Percentiles rank a stretch among this genome's conserved stretches.
Evolutionary conservation across 2,329 filamentous ascomycete species (phyloP).

Genomic region (Xylariaceae sp.): DNA sequence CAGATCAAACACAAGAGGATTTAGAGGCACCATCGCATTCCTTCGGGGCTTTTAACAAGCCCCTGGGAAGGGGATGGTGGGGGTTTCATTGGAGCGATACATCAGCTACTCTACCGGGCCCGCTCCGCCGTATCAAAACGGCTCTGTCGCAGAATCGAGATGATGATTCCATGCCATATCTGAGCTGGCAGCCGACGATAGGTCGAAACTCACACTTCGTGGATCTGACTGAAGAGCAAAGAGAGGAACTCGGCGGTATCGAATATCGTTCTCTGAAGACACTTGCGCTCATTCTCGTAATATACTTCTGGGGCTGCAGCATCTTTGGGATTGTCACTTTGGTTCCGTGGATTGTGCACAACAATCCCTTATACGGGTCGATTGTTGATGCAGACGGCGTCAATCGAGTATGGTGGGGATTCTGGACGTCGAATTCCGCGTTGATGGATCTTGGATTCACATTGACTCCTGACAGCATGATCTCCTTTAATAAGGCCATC

Average conservation of each 20-base stretch:
- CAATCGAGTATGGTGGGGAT: slow-evolving; percentile 79
- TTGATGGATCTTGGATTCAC: slow-evolving; percentile 97
- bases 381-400: slow-evolving; percentile 61
- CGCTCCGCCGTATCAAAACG: slow-evolving; percentile 53
- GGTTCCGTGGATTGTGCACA: slow-evolving; percentile 72
- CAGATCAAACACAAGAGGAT: slow-evolving; percentile 40
- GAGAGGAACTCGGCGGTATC: slow-evolving; percentile 92
- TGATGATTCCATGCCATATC: slow-evolving; percentile 70
- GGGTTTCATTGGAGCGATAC: slow-evolving; percentile 36
- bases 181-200: slow-evolving; percentile 90
- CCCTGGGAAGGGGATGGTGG: slow-evolving; percentile 43
- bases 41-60: slow-evolving; percentile 38
- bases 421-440: slow-evolving; percentile 81
- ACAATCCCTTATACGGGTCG: slow-evolving; percentile 55
- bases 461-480: slow-evolving; percentile 90
- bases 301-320: slow-evolving; percentile 82
- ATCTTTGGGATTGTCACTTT: slow-evolving; percentile 69
- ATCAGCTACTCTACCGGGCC: slow-evolving; percentile 22
- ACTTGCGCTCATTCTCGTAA: slow-evolving; percentile 69
- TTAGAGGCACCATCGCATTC: slow-evolving; percentile 40
- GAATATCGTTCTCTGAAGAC: slow-evolving; percentile 92
- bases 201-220: slow-evolving; percentile 91
- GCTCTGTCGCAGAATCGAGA: slow-evolving; percentile 51
- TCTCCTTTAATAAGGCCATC: slow-evolving; percentile 73
- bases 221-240: slow-evolving; percentile 81